A percentile compares a stretch with the other conserved stretches of the same genome.
Conservation (phyloP, 2,329 filamentous ascomycete species). For the Colletotrichum spinosum region DNA sequence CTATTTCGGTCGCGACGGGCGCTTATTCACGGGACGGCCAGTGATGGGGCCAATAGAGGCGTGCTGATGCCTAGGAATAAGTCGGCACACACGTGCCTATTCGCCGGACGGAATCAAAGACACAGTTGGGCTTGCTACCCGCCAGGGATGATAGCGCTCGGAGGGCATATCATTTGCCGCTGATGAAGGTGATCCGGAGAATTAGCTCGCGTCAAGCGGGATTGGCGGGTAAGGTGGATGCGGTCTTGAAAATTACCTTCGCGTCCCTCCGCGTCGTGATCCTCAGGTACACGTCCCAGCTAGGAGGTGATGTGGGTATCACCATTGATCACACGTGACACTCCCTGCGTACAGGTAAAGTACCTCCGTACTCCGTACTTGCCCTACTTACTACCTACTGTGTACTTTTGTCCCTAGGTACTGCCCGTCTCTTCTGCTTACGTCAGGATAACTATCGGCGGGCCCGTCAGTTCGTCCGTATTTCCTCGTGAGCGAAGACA, state of each 20-base stretch:
- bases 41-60: slow-evolving; percentile 20
- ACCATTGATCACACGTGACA: no score
- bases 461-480: no score
- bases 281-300: no score
- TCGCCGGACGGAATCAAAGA: slow-evolving; percentile 3
- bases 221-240: slow-evolving; percentile 11
- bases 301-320: no score
- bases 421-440: no score
- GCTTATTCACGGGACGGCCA: slow-evolving; percentile 27
- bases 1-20: slow-evolving; percentile 27
- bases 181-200: slow-evolving; percentile 10
- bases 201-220: slow-evolving; percentile 32
- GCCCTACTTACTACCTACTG: no score
- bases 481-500: no score
- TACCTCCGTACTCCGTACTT: no score
- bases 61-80: slow-evolving; percentile 1
- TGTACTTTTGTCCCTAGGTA: no score
- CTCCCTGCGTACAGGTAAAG: no score
- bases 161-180: slow-evolving; percentile 23
- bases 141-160: slow-evolving; percentile 9
- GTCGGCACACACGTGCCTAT: slow-evolving; percentile 4
- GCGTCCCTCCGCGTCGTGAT: no score
- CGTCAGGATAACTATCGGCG: no score
- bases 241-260: neutral
- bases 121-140: slow-evolving; percentile 12